These are phyloP conservation scores for Actinomucor elegans DNA, from an alignment of 371 early-diverging fungal genomes.

Conservation along the genomic window DNA sequence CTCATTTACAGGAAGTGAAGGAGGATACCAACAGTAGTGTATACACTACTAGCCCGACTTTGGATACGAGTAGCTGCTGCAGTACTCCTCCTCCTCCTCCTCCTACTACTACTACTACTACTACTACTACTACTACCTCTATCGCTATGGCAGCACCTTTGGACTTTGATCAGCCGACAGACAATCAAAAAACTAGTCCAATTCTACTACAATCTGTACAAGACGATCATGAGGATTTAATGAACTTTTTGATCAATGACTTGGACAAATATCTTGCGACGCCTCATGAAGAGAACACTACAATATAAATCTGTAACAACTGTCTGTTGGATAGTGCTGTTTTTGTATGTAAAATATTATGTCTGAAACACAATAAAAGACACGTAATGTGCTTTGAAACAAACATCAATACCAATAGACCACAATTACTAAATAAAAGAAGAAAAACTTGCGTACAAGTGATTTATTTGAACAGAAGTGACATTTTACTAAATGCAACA, in stretches of 20 bases:
- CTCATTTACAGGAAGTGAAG: slow-evolving; percentile 22
- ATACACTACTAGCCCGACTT: background rate
- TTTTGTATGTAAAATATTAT: too few relatives aligned
- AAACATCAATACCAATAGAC: too few relatives aligned
- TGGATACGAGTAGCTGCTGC: background rate
- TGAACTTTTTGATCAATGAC: slow-evolving; percentile 4
- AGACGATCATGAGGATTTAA: background rate
- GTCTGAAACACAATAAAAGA: too few relatives aligned
- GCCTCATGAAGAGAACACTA: too few relatives aligned
- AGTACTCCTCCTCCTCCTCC: background rate
- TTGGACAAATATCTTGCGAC: background rate
- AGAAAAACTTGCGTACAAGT: too few relatives aligned
- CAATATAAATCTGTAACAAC: too few relatives aligned
- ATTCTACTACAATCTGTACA: too few relatives aligned
- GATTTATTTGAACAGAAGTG: too few relatives aligned
- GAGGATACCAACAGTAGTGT: background rate
- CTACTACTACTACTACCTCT: background rate
- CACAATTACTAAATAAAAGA: too few relatives aligned
- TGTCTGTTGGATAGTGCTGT: too few relatives aligned
- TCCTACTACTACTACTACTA: background rate
- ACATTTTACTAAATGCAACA: too few relatives aligned
- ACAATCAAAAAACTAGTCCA: background rate
- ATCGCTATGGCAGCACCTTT: background rate
- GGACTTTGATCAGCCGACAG: background rate
- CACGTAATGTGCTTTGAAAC: too few relatives aligned